Evolutionary conservation across 371 early-diverging fungal species (phyloP).

Genomic region (Mortierella sp.): DNA sequence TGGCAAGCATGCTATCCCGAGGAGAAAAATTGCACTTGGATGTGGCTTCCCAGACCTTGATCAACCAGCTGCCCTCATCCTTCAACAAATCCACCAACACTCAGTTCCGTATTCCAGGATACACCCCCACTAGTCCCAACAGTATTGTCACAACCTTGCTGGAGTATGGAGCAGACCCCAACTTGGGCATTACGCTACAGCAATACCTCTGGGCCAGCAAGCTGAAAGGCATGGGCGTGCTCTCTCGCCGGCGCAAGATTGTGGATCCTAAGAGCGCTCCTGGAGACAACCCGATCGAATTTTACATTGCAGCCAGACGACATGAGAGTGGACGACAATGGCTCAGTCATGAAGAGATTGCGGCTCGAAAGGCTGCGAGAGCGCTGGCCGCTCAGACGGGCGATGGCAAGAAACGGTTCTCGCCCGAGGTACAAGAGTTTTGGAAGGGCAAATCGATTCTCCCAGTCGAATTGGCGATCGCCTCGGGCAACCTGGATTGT

Average conservation of each 20-base stretch:
- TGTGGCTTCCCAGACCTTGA: slow-evolving; percentile 44
- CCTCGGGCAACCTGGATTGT: slow-evolving; percentile 49
- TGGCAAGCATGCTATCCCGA: slow-evolving; percentile 46
- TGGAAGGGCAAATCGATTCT: slow-evolving; percentile 50
- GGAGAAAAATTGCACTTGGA: slow-evolving; percentile 42
- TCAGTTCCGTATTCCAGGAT: slow-evolving; percentile 42
- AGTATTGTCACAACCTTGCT: slow-evolving; percentile 50
- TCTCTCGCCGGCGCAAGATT: slow-evolving; percentile 43
- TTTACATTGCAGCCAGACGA: slow-evolving; percentile 46
- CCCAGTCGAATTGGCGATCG: slow-evolving; percentile 50
- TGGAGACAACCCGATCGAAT: slow-evolving; percentile 43
- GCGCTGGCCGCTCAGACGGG: slow-evolving; percentile 2
- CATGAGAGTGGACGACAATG: slow-evolving; percentile 53
- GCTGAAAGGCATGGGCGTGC: slow-evolving; percentile 52
- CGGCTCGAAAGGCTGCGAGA: slow-evolving; percentile 33
- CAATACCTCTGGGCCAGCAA: slow-evolving; percentile 55
- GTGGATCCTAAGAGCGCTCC: slow-evolving; percentile 21
- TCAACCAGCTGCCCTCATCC: slow-evolving; percentile 41
- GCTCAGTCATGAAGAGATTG: slow-evolving; percentile 52
- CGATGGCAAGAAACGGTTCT: slow-evolving; percentile 41
- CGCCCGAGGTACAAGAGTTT: slow-evolving; percentile 44
- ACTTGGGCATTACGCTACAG: slow-evolving; percentile 53
- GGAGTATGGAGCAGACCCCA: slow-evolving; percentile 56
- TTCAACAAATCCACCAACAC: slow-evolving; percentile 45
- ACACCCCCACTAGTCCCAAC: slow-evolving; percentile 48